phyloP scores from a whole-genome alignment of 2,329 filamentous ascomycete species.

The Septoria linicola region DNA sequence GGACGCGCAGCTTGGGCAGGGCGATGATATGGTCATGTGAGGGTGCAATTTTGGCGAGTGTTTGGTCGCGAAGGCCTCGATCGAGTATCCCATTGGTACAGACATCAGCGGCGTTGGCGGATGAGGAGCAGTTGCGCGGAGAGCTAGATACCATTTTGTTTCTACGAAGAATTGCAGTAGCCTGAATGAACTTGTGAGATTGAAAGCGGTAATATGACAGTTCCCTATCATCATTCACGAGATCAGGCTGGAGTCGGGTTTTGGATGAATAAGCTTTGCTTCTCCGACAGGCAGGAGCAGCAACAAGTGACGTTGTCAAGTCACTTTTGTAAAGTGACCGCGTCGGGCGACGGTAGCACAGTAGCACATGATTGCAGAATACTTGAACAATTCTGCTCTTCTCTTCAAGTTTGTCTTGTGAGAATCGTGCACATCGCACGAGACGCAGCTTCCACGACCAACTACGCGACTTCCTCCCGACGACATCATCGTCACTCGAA shows the following conservation, averaged over 20 bases:
- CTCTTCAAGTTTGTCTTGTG: no score
- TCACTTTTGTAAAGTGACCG: no score
- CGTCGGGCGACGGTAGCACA: no score
- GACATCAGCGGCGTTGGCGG: not conserved
- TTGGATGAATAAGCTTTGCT: no score
- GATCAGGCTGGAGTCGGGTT: no score
- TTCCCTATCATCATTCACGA: no score
- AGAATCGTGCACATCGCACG: no score
- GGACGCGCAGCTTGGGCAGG: slow-evolving; percentile 23
- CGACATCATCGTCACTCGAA: not conserved
- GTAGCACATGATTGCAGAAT: no score
- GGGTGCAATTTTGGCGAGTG: not conserved
- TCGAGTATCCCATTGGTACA: not conserved
- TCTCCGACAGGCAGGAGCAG: no score
- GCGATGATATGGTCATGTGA: slow-evolving; percentile 38
- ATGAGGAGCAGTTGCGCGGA: not conserved
- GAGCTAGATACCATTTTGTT: slow-evolving; percentile 2
- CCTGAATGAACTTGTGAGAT: not conserved
- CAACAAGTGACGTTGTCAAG: no score
- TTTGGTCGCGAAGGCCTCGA: not conserved
- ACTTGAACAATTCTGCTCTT: no score
- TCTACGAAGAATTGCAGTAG: not conserved
- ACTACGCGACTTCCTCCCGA: not conserved
- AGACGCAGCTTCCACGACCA: not conserved
- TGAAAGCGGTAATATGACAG: no score